A percentile compares a stretch with the other conserved stretches of the same genome.
Evolutionary conservation across 805 yeast species (phyloP).

Genomic region (Barnettozyma sp.): DNA sequence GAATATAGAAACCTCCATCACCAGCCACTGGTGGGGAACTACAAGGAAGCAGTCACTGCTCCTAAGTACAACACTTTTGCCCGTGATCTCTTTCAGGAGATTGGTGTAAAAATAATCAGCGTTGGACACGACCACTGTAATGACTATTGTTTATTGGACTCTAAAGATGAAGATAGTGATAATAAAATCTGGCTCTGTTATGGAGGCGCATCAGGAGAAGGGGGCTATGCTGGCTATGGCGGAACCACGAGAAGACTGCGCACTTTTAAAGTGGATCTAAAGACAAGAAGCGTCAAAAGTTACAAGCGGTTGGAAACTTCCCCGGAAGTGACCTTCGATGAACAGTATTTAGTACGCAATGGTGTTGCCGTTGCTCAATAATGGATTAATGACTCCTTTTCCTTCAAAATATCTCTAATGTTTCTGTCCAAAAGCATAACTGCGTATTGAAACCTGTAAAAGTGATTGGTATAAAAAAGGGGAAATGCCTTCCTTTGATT

Average conservation of each 20-base stretch:
- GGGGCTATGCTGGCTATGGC: slow-evolving; percentile 93
- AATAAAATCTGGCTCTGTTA: slow-evolving; percentile 73
- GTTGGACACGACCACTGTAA: slow-evolving; percentile 97
- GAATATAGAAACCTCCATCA: slow-evolving; percentile 55
- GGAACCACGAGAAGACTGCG: slow-evolving; percentile 79
- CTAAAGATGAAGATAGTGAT: slow-evolving; percentile 24
- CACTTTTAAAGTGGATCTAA: slow-evolving; percentile 56
- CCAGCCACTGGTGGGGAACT: slow-evolving; percentile 49
- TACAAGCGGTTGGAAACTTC: slow-evolving; percentile 70
- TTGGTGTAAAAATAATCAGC: slow-evolving; percentile 67
- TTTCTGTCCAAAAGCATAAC: slow-evolving; percentile 30
- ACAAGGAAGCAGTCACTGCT: slow-evolving; percentile 71
- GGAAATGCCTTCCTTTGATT: slow-evolving; percentile 31
- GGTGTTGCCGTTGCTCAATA: slow-evolving; percentile 8
- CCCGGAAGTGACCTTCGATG: slow-evolving; percentile 39
- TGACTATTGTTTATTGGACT: slow-evolving; percentile 73
- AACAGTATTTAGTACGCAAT: slow-evolving; percentile 31
- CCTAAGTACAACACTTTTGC: slow-evolving; percentile 68
- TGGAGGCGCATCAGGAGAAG: slow-evolving; percentile 93
- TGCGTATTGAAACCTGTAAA: slow-evolving; percentile 34
- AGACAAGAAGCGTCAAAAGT: slow-evolving; percentile 36
- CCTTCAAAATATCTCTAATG: slow-evolving; percentile 29
- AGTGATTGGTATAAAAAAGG: slow-evolving; percentile 33
- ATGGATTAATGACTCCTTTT: slow-evolving; percentile 8
- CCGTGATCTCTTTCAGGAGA: slow-evolving; percentile 45